These are phyloP conservation scores for Kodamaea suecica DNA, from an alignment of 1,139 yeast species.

Conservation along the genomic window DNA sequence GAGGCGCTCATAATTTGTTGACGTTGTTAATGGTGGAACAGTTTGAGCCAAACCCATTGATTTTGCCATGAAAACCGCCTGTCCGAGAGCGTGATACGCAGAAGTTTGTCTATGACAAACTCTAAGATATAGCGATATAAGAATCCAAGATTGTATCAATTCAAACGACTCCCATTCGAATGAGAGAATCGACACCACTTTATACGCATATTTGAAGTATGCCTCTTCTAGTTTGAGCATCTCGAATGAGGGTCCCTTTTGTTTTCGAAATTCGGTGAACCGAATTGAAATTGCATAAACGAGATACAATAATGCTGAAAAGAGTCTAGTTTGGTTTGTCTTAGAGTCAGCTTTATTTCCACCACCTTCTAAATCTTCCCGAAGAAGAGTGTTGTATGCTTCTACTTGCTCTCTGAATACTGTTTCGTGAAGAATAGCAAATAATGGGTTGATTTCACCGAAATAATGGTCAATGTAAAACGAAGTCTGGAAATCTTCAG, in stretches of 20 bases:
- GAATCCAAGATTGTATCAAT: conserved; percentile 60
- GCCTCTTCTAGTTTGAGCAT: conserved; percentile 44
- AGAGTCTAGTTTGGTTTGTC: conserved; percentile 40
- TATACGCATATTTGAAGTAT: conserved; percentile 50
- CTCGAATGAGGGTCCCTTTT: conserved; percentile 32
- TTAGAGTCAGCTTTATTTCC: conserved; percentile 15
- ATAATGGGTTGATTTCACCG: conserved; percentile 52
- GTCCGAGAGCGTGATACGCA: conserved; percentile 50
- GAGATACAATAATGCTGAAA: conserved; percentile 50
- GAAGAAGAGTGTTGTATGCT: conserved; percentile 27
- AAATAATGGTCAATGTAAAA: conserved; percentile 42
- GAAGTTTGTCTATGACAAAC: conserved; percentile 58
- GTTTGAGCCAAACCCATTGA: conserved; percentile 53
- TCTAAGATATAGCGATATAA: conserved; percentile 53
- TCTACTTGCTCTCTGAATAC: conserved; percentile 52
- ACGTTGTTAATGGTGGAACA: conserved; percentile 16
- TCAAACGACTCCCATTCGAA: conserved; percentile 72
- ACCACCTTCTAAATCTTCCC: conserved; percentile 12
- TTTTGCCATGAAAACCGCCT: conserved; percentile 52
- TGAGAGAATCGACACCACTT: conserved; percentile 46
- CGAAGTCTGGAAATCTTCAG: conserved; percentile 12
- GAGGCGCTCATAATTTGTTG: conserved; percentile 44
- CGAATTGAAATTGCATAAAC: conserved; percentile 53
- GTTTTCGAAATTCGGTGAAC: conserved; percentile 46
- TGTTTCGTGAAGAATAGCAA: conserved; percentile 51